Evolutionary conservation across 2,329 filamentous ascomycete species (phyloP).

Genomic region (Colletotrichum filicis): DNA sequence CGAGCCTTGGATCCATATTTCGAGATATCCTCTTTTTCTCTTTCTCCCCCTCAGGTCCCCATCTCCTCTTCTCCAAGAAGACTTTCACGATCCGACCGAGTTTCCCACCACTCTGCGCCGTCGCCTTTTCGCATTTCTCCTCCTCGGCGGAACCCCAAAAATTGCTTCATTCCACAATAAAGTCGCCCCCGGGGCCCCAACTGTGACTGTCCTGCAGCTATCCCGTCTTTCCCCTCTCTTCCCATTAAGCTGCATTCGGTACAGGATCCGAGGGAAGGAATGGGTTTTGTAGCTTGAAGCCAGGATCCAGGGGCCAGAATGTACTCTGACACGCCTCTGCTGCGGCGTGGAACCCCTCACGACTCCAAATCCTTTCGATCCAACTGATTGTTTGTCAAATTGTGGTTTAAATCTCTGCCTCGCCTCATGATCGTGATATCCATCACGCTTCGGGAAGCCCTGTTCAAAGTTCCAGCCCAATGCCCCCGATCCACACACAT

Average conservation of each 20-base stretch:
- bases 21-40: not conserved
- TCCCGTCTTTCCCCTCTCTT: not conserved
- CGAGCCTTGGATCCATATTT: slow-evolving; percentile 19
- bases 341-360: not conserved
- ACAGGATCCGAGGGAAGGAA: slow-evolving; percentile 19
- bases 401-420: slow-evolving; percentile 1
- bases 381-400: not conserved
- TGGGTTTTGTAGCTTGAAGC: not conserved
- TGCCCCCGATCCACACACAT: not conserved
- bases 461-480: not conserved
- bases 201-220: not conserved
- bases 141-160: not conserved
- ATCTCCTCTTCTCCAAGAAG: not conserved
- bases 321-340: not conserved
- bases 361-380: too few species aligned
- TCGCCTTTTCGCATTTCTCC: not conserved
- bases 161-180: not conserved
- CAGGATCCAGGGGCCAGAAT: slow-evolving; percentile 7
- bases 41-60: not conserved
- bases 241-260: slow-evolving; percentile 31
- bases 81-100: not conserved
- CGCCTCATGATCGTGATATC: slow-evolving; percentile 18
- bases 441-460: not conserved
- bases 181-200: slow-evolving; percentile 22
- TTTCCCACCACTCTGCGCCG: not conserved